A percentile compares a stretch with the other conserved stretches of the same genome.
phyloP scores from a whole-genome alignment of 2,329 filamentous ascomycete genomes.

The Allantophomopsis cytisporea region DNA sequence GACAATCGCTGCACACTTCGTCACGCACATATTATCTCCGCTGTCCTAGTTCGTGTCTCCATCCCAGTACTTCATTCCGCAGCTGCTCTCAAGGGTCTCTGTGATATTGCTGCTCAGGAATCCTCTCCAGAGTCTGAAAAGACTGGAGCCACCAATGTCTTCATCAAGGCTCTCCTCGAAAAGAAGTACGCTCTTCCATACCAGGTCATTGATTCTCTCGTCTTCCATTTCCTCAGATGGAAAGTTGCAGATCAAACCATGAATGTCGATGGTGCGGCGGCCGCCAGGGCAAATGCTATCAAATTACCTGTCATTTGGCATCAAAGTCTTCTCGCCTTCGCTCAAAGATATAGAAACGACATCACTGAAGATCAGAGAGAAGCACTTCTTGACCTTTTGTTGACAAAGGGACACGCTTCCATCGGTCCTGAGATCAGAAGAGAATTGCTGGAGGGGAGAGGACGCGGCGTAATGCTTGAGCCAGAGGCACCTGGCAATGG shows the following conservation, averaged over 20 bases:
- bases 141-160: constrained; percentile 85
- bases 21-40: constrained; percentile 84
- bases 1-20: constrained; percentile 82
- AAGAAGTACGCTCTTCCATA: constrained; percentile 96
- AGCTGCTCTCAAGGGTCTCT: constrained; percentile 79
- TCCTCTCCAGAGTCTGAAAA: constrained; percentile 72
- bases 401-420: constrained; percentile 71
- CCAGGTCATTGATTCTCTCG: constrained; percentile 85
- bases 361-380: constrained; percentile 93
- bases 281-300: constrained; percentile 32
- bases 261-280: constrained; percentile 25
- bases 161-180: constrained; percentile 84
- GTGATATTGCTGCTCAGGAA: constrained; percentile 88
- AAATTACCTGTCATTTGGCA: constrained; percentile 93
- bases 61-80: constrained; percentile 88
- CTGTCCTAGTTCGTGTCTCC: constrained; percentile 70
- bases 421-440: constrained; percentile 87
- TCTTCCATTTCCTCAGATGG: constrained; percentile 95
- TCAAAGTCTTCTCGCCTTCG: constrained; percentile 83
- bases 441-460: constrained; percentile 78
- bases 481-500: constrained; percentile 39
- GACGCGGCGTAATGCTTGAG: constrained; percentile 62
- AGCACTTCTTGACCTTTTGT: constrained; percentile 73
- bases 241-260: constrained; percentile 41
- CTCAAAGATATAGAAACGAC: constrained; percentile 88